Base-by-base conservation (phyloP, 805 yeast genomes). In the Cyberlindnera xishuangbannaensis region DNA sequence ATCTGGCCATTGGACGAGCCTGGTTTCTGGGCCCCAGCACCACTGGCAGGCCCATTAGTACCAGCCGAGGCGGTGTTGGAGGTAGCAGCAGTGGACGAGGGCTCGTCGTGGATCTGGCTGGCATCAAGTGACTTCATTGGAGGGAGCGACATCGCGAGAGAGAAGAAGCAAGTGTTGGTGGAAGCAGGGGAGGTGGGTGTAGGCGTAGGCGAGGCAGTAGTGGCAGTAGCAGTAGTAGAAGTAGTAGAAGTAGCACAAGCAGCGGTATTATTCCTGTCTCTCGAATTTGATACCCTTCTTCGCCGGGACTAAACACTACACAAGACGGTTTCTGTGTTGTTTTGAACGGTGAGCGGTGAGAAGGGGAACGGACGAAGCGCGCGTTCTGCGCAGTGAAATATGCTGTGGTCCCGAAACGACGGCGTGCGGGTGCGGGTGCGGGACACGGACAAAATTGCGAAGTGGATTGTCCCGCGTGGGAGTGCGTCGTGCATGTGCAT, bases 51-150 rank as follows among this genome's bases (percentile, higher is more conserved):
- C 31, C 29, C 33, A 35, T 35, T 39, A 31, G 26, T 31, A 29
- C 14, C 24, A 30, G 27, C 33, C 35, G 33, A 36, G 33, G 27
- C 25, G 37, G 20, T 32, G 42, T 22, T 21, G 27, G 29, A 17
- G 33, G 20, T 31, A 19, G 31, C 31, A 20, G 18, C 34, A 20
- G 37, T 29, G 35, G 43, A 25, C 17, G 31, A 18, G 5, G 30
- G 42, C 12, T 41, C 42, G 14, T 36, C 36, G 15, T 36, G 19
- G 29, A 33, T 29, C 34, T 39, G 39, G 13, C 25, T 16, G 26
- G 37, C 14, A 24, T 41, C 45, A 22, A 36, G 19, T 15, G 45
- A 23, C 26, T 41, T 39, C 37, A 38, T 36, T 30, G 45, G 43
- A 18, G 45, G 45, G 33, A 41, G 22, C 25, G 45, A 41, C 45